phyloP scores from a whole-genome alignment of 2,329 filamentous ascomycete genomes.

The Colletotrichum graminicola region DNA sequence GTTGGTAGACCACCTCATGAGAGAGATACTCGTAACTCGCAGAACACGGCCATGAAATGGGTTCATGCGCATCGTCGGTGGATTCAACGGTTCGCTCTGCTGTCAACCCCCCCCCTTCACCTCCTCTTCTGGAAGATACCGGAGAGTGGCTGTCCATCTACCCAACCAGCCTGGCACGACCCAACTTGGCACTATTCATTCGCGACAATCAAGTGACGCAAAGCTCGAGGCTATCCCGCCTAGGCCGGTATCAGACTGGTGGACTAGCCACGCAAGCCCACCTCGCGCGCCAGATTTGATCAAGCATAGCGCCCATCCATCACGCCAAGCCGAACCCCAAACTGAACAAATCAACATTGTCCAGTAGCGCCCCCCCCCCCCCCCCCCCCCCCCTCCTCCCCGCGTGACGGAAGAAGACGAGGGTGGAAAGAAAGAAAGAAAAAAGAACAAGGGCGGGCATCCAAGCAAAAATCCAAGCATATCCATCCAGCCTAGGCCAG shows the following conservation, averaged over 20 bases:
- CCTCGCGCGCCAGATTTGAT: background rate
- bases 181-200: background rate
- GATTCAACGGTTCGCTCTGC: background rate
- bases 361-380: slow-evolving; percentile 10
- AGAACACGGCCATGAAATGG: slow-evolving; percentile 11
- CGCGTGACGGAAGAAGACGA: background rate
- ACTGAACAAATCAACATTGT: background rate
- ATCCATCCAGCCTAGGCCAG: background rate
- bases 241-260: slow-evolving; percentile 19
- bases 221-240: slow-evolving; percentile 6
- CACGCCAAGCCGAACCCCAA: slow-evolving; percentile 30
- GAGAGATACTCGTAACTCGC: background rate
- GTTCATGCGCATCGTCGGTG: slow-evolving; percentile 13
- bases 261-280: background rate
- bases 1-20: background rate
- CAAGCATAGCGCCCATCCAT: slow-evolving; percentile 30
- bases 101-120: too few species aligned
- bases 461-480: background rate
- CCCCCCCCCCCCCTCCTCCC: too few species aligned
- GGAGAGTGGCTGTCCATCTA: background rate
- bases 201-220: background rate
- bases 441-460: background rate
- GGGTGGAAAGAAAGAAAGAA: too few species aligned
- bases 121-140: background rate
- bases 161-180: background rate